Evolutionary conservation across 257 asterid species (phyloP), one percentile per base, ranked within the genome.

Genomic region (Apocynum venetum): DNA sequence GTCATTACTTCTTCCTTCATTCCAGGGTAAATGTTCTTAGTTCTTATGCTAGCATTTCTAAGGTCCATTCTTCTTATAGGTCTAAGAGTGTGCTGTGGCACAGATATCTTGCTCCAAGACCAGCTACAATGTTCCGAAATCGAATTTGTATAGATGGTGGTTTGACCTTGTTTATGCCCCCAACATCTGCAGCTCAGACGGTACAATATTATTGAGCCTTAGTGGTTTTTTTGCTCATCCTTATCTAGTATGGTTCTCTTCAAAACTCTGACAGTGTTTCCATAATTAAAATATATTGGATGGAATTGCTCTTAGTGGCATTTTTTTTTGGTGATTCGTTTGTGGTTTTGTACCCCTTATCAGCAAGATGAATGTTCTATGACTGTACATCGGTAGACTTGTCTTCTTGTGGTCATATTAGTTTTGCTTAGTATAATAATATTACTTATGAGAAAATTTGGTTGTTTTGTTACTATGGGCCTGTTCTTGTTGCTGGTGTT

Each of bases 101-200:
- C 89, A 95, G 99, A 74, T 95, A 95, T 87, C 99, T 95, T 76
- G 97, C 99, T 72, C 99, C 99, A 41, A 88, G 94, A 78, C 99
- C 99, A 8, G 99, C 92, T 44, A 95, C 97, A 8, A 83, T 88
- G 90, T 95, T 95, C 77, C 90, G 98, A 3, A 91, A 95, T 72
- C 91, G 91, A 71, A 67, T 93, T 68, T 95, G 99, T 35, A 84
- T 93, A 72, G 99, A 95, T 72, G 99, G 98, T 70, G 98, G 98
- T 19, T 81, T 95, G 84, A 95, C 97, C 19, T 78, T 95, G 89
- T 95, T 95, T 87, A 93, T 93, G 94, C 99, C 99, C 0, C 99
- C 99, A 64, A 95, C 99, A 72, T 90, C 99, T 67, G 99, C 98
- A 78, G 81, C 90, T 75, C 85, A 87, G 70, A 95, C 98, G 83